Evolutionary conservation across 768 basidiomycete genomes (phyloP).

Genomic region (Leccinellum rugosiceps): DNA sequence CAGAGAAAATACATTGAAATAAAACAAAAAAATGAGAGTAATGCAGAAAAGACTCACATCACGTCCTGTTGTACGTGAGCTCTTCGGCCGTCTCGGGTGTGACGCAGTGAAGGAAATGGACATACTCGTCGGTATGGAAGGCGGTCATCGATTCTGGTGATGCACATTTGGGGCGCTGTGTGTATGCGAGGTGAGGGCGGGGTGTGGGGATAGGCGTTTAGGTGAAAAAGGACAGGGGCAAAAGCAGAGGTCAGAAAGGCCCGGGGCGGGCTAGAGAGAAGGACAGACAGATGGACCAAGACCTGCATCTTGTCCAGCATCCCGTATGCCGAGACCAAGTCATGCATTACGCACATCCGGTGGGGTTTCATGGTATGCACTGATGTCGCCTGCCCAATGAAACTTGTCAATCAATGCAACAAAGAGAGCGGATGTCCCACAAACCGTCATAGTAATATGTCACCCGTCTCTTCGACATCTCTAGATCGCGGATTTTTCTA

Average conservation of each 20-base stretch:
- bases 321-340: conserved; percentile 82
- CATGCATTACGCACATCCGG: conserved; percentile 90
- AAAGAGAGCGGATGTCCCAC: too few relatives aligned
- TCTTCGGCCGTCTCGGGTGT: conserved; percentile 90
- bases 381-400: conserved; percentile 66
- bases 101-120: conserved; percentile 85
- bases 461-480: conserved; percentile 64
- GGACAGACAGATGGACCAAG: conserved; percentile 46
- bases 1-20: too few relatives aligned
- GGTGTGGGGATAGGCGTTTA: too few relatives aligned
- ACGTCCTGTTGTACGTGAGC: conserved; percentile 76
- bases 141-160: conserved; percentile 78
- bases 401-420: too few relatives aligned
- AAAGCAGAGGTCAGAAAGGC: too few relatives aligned
- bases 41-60: too few relatives aligned
- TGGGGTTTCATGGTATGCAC: conserved; percentile 91
- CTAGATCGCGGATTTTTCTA: too few relatives aligned
- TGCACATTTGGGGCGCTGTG: conserved; percentile 68
- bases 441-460: conserved; percentile 83
- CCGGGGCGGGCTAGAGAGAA: too few relatives aligned
- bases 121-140: conserved; percentile 98
- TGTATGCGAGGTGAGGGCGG: neutral
- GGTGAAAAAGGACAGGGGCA: too few relatives aligned
- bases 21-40: too few relatives aligned
- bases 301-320: conserved; percentile 96